A percentile compares a stretch with the other conserved stretches of the same genome.
Evolutionary conservation across 129 eudicot species (phyloP).

Genomic region (Scalesia atractyloides): DNA sequence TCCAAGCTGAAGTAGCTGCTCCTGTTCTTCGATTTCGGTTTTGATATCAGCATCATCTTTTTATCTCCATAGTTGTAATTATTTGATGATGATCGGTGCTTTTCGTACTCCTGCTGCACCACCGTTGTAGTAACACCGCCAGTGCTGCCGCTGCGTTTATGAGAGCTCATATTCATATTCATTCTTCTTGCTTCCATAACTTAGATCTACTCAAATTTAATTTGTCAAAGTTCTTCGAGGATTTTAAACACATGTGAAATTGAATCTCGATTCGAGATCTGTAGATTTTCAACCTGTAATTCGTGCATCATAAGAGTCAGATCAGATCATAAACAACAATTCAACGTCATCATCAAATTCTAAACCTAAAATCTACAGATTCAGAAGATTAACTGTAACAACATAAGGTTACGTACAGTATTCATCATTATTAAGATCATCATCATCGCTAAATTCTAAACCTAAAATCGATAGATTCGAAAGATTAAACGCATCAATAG

Average conservation of each 20-base stretch:
- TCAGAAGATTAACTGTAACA: background rate
- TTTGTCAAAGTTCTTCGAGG: background rate
- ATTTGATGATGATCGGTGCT: constrained; percentile 15
- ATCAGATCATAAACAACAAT: background rate
- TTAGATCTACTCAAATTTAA: background rate
- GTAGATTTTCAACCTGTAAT: constrained; percentile 24
- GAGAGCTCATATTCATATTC: constrained; percentile 39
- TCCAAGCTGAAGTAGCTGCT: constrained; percentile 58
- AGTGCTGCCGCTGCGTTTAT: background rate
- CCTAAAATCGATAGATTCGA: background rate
- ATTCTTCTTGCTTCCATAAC: constrained; percentile 38
- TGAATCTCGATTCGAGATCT: constrained; percentile 7
- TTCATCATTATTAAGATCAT: too few species aligned
- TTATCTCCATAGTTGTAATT: background rate
- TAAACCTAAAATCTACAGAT: background rate
- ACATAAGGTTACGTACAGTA: too few species aligned
- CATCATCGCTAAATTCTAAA: constrained; percentile 7
- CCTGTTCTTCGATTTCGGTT: constrained; percentile 27
- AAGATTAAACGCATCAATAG: background rate
- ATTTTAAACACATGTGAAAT: background rate
- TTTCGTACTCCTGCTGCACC: constrained; percentile 1
- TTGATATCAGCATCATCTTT: constrained; percentile 19
- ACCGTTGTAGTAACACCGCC: background rate
- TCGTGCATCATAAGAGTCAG: background rate
- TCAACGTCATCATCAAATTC: too few species aligned